Evolutionary conservation across 768 basidiomycete genomes (phyloP), one percentile per base, ranked within the genome.

Genomic region (Amanita pseudoporphyria): DNA sequence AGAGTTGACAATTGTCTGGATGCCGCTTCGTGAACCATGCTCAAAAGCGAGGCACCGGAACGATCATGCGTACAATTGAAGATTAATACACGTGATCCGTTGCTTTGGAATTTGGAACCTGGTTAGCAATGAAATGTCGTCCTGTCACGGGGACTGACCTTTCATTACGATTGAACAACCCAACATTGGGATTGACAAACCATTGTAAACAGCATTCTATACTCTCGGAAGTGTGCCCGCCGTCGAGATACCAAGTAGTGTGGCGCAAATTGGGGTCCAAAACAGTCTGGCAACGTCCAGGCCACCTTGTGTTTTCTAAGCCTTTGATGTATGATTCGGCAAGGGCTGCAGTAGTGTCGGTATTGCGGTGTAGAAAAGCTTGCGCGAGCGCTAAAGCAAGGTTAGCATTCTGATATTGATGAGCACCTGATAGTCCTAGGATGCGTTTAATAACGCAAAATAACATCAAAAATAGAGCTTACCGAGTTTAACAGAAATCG

Each of bases 31-130:
- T 82, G 64, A 16, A 95, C 71, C 1, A 76, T 65, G 10, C 64
- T 64, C 14, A 99, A 71, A 64, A 99, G 86, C 0, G 71, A 64
- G 18, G 74, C 63, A 1, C 89, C 93, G 9, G 91, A 87, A 32
- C 96, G 81, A 10, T 93, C 95, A 47, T 74, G 81, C 2, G 93
- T 96, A 67, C 93, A 97, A 64, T 99, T 99, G 71, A 99, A 99
- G 18, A 99, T 74, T 32, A 98, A 71, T 3, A 89, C 67, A 19
- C 89, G 79, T 21, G 53, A 59, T 21, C 65, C 62, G 37, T 59
- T 58, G 36, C 54, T 65, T 22, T 62, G 26, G 7, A 4, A 28
- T 28, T 91, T 0, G 87, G 82, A n/a, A n/a, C n/a, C 65, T 32
- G 9, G 52, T 55, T 46, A 47, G 33, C n/a, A 36, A 48, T 51